Evolutionary conservation across 768 basidiomycete genomes (phyloP), one percentile per base, ranked within the genome.

Genomic region (Hirschioporus abietinus): DNA sequence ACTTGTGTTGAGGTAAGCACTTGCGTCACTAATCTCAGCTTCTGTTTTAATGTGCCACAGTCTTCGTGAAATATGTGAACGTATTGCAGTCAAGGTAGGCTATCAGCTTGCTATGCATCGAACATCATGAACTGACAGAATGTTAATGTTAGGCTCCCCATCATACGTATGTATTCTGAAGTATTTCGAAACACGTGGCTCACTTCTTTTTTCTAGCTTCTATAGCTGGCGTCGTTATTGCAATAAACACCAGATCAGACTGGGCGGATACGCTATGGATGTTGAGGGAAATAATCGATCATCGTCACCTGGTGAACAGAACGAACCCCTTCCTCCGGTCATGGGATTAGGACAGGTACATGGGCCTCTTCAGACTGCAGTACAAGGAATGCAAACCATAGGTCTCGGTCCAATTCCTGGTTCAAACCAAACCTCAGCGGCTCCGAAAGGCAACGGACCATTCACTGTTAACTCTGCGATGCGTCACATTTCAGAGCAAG

Each of bases 201-300:
- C 23, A 20, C 30, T 35, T 36, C 24, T 58, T 42, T 64, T 24
- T 10, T 18, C n/a, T 65, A 93, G 92, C 12, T 94, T 94, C 74
- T 94, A 93, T 74, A 94, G 92, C 0, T 95, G 93, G 93, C 85
- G 93, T 57, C 86, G 93, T 59, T 95, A 94, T 72, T 95, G 93
- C 79, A 95, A 95, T 74, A 95, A 94, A 73, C 92, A 95, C 74
- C 91, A 94, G 75, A 95, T 95, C 63, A 87, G 91, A n/a, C 81
- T 95, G 0, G 91, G 91, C 26, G 91, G 92, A 1, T 95, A 94
- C 71, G 79, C 85, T 9, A 93, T 94, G 92, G 88, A 85, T 64
- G 74, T 81, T 7, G 86, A 84, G 60, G 42, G 42, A 7, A 67
- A 67, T 25, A 62, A 65, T 18, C 65, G 67, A 18, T 66, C 67